Base-by-base conservation (phyloP, 2,329 filamentous ascomycete genomes). In the Samsoniella hepiali region DNA sequence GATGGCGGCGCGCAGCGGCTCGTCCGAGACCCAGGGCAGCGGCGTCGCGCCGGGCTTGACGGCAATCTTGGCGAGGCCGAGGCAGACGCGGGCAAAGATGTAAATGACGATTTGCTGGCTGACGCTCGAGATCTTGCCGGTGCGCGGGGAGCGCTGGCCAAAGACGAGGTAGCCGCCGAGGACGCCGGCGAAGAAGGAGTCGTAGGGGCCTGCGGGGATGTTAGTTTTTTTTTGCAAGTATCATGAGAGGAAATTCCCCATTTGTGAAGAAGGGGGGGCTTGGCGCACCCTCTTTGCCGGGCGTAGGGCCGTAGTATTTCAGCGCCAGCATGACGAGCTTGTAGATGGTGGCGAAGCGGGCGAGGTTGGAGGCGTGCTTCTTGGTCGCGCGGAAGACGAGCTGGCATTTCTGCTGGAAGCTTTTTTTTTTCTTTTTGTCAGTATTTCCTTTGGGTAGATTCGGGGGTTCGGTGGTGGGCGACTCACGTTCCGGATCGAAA, bases 21-120 rank as follows among this genome's bases (percentile, higher is more conserved):
- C 79, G 65, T 72, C 74, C 67, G 80, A 88, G 58, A 86, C 73
- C 36, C 77, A 45, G 42, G 83, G 78, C 64, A 88, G 71, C 53
- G 53, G 61, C 83, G 53, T 82, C 63, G 72, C 71, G 50, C 81
- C 81, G 2, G 84, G 84, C 75, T 91, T 88, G 67, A 98, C 87
- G 63, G 91, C 86, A 64, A 98, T 80, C 72, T 92, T 91, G 38
- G 93, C 95, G 31, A 96, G 79, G 9, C 91, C 91, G 40, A 99
- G 85, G 65, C 90, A 84, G 17, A 97, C 95, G 68, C 95, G 88
- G 55, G 95, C 95, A 73, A 97, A 97, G 67, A 99, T 91, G 80
- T 99, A 99, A 71, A 98, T 91, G 75, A 97, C 93, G 74, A 99
- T 99, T 82, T 99, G 94, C 81, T 97, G 92, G 78, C 89, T 96